Evolutionary conservation across 78 protist genomes (phyloP).

Genomic region (Acrasis kona): DNA sequence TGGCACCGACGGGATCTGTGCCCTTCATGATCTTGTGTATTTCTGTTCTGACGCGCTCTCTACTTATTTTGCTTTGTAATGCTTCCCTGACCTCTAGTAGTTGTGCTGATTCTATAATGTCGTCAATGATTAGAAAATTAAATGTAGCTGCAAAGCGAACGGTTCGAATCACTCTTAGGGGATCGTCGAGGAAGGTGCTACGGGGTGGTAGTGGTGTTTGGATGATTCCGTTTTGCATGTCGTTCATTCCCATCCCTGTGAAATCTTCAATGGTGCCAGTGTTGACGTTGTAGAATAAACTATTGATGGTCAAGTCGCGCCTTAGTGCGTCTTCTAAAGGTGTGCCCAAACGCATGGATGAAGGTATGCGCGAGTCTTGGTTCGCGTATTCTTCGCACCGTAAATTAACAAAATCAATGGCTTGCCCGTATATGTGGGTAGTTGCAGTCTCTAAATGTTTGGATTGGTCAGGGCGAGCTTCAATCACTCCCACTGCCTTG

Average conservation of each 20-base stretch:
- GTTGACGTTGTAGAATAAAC: slow-evolving; percentile 84
- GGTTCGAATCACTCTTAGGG: slow-evolving; percentile 81
- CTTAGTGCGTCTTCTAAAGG: slow-evolving; percentile 81
- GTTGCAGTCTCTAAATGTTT: slow-evolving; percentile 89
- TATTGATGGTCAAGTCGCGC: slow-evolving; percentile 91
- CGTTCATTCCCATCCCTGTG: slow-evolving; percentile 59
- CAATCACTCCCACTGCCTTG: slow-evolving; percentile 3
- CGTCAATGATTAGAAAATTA: slow-evolving; percentile 36
- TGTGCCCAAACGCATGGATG: slow-evolving; percentile 56
- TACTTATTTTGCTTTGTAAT: slow-evolving; percentile 37
- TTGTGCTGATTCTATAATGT: slow-evolving; percentile 20
- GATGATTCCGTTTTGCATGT: slow-evolving; percentile 46
- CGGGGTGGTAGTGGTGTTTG: slow-evolving; percentile 82
- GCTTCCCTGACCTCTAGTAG: slow-evolving; percentile 23
- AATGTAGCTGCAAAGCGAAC: slow-evolving; percentile 76
- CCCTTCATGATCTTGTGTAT: slow-evolving; percentile 39
- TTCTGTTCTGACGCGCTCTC: slow-evolving; percentile 66
- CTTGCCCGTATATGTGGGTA: slow-evolving; percentile 31
- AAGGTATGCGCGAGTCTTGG: not conserved
- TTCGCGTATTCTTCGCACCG: slow-evolving; percentile 70
- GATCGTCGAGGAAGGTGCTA: slow-evolving; percentile 87
- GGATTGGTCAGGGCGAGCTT: slow-evolving; percentile 76
- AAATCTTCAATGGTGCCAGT: slow-evolving; percentile 57
- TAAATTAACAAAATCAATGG: slow-evolving; percentile 87
- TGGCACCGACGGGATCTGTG: not conserved